Evolutionary conservation across 2,329 filamentous ascomycete species (phyloP).

Genomic region (Ceratocystis smalleyi): DNA sequence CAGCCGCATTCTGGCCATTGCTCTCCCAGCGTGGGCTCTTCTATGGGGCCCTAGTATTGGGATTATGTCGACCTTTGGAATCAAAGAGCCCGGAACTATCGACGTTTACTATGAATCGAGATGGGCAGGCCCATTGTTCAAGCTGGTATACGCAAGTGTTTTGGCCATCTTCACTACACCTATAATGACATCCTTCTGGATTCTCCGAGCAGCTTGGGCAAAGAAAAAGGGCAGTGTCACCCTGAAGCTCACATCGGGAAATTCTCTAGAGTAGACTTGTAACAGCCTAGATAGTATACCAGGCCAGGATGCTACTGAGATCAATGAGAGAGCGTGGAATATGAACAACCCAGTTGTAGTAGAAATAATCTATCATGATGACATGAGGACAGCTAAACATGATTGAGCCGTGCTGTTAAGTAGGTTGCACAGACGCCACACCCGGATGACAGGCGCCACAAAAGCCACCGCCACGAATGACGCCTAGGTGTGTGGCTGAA

Average conservation of each 20-base stretch:
- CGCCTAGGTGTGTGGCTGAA: background rate
- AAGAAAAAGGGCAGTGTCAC: background rate
- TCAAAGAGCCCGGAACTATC: conserved; percentile 20
- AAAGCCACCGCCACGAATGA: too few relatives aligned
- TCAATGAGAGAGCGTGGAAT: too few relatives aligned
- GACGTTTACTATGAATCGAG: conserved; percentile 30
- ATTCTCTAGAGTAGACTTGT: background rate
- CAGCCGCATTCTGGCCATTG: conserved; percentile 25
- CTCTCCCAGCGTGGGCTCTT: conserved; percentile 28
- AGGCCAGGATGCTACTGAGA: background rate
- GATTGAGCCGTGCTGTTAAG: background rate
- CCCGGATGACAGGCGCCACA: background rate
- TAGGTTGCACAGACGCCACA: background rate
- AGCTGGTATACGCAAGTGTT: conserved; percentile 32
- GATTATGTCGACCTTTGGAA: conserved; percentile 28
- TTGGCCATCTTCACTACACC: conserved; percentile 34
- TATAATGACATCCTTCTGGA: conserved; percentile 34
- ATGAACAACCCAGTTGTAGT: too few relatives aligned
- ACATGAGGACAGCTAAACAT: background rate
- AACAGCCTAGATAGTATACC: background rate
- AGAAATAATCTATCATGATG: background rate
- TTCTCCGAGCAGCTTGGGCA: conserved; percentile 29
- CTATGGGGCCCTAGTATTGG: conserved; percentile 32
- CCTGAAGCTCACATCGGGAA: background rate
- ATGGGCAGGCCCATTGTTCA: conserved; percentile 37